phyloP scores from a whole-genome alignment of 2,329 filamentous ascomycete genomes.

The Aspergillus sp. region DNA sequence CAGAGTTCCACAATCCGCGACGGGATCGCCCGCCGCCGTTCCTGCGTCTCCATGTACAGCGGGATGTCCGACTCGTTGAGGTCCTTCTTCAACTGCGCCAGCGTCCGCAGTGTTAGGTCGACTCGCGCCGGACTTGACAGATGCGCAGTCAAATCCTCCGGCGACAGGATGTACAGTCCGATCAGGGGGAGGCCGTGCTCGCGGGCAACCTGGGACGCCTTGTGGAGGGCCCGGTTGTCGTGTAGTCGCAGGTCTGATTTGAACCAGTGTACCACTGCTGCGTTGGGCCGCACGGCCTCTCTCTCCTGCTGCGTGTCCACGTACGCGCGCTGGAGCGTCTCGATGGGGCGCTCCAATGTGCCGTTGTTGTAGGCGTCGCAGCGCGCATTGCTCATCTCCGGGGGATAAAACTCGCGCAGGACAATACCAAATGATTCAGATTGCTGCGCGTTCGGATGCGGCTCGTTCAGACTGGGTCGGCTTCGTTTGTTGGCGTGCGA shows the following conservation, averaged over 20 bases:
- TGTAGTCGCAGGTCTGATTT: slow-evolving; percentile 72
- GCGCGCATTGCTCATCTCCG: slow-evolving; percentile 79
- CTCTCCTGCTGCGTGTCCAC: slow-evolving; percentile 58
- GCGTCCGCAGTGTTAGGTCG: slow-evolving; percentile 75
- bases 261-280: slow-evolving; percentile 84
- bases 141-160: slow-evolving; percentile 82
- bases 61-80: slow-evolving; percentile 73
- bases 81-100: slow-evolving; percentile 65
- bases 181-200: slow-evolving; percentile 70
- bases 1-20: slow-evolving; percentile 63
- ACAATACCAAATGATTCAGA: slow-evolving; percentile 60
- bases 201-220: slow-evolving; percentile 67
- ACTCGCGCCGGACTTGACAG: slow-evolving; percentile 69
- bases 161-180: slow-evolving; percentile 75
- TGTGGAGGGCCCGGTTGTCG: slow-evolving; percentile 71
- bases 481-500: slow-evolving; percentile 18
- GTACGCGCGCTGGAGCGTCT: slow-evolving; percentile 62
- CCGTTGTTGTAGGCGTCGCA: slow-evolving; percentile 72
- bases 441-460: slow-evolving; percentile 38
- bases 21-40: slow-evolving; percentile 63
- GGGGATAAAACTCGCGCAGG: slow-evolving; percentile 74
- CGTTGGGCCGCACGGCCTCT: slow-evolving; percentile 51
- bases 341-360: slow-evolving; percentile 69
- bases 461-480: slow-evolving; percentile 16
- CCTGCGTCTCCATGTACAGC: slow-evolving; percentile 70